These are phyloP conservation scores for Phylloporus sp. DNA, from an alignment of 1,284 basidiomycete genomes.

Conservation along the genomic window DNA sequence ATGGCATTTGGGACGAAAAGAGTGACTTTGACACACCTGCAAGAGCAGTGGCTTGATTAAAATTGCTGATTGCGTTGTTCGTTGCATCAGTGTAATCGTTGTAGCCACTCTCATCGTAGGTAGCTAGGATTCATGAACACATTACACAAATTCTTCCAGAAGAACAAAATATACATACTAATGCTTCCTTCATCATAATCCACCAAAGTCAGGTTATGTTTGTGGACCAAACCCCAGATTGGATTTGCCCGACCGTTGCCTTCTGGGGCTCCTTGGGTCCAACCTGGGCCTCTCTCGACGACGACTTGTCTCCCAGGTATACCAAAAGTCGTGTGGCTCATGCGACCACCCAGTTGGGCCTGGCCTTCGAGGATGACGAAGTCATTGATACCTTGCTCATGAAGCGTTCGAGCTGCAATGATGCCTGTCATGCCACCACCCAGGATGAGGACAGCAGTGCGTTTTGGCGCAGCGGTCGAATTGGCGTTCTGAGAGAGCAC, in stretches of 20 bases:
- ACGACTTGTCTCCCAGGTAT: constrained; percentile 40
- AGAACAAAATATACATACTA: constrained; percentile 36
- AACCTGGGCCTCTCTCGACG: constrained; percentile 68
- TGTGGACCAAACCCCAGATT: no score
- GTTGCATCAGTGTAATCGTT: constrained; percentile 16
- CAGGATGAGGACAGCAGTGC: no score
- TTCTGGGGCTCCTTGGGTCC: constrained; percentile 67
- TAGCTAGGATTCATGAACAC: constrained; percentile 6
- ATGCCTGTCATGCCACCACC: no score
- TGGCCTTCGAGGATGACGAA: no score
- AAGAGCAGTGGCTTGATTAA: constrained; percentile 4
- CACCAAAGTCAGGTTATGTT: constrained; percentile 55
- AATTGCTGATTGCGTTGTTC: constrained; percentile 11
- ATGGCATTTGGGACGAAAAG: not conserved
- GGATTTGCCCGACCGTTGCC: constrained; percentile 58
- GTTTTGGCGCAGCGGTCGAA: no score
- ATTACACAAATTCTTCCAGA: not conserved
- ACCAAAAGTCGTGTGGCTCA: constrained; percentile 53
- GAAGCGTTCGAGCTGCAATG: no score
- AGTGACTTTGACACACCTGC: not conserved
- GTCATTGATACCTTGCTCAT: no score
- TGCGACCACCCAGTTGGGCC: constrained; percentile 61
- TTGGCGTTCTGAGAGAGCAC: constrained; percentile 2
- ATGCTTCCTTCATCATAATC: constrained; percentile 50
- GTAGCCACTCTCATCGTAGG: no score